Conservation (phyloP, 306 rosid genomes). For the Purshia tridentata region DNA sequence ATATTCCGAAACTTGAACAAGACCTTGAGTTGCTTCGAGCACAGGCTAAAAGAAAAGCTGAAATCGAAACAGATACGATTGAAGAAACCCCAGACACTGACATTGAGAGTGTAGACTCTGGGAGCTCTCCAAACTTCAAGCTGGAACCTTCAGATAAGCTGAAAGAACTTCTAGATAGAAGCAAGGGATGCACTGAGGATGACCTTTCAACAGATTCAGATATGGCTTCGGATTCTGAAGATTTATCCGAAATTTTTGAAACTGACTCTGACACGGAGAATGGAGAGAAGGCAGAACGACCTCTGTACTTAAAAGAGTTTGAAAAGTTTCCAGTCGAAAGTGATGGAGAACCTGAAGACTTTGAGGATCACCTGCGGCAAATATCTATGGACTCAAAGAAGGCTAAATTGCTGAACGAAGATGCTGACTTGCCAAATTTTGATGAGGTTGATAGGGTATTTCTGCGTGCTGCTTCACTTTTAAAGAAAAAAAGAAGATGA, state of each 20-base stretch:
- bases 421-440: conserved; percentile 39
- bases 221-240: conserved; percentile 56
- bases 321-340: conserved; percentile 56
- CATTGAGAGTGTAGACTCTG: conserved; percentile 26
- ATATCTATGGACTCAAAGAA: conserved; percentile 52
- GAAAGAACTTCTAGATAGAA: conserved; percentile 32
- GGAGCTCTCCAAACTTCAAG: conserved; percentile 36
- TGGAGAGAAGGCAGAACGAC: conserved; percentile 43
- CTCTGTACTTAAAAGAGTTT: conserved; percentile 77
- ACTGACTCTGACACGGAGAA: conserved; percentile 63
- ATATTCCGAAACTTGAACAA: conserved; percentile 76
- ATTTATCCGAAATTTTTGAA: conserved; percentile 69
- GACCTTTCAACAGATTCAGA: conserved; percentile 45
- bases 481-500: conserved; percentile 59
- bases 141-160: conserved; percentile 36
- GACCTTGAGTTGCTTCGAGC: conserved; percentile 79
- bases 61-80: conserved; percentile 31
- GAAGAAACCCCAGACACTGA: conserved; percentile 44
- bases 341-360: conserved; percentile 50
- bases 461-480: conserved; percentile 66
- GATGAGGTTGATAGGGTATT: conserved; percentile 82
- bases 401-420: conserved; percentile 32
- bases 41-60: conserved; percentile 43
- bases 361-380: conserved; percentile 69
- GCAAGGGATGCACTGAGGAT: conserved; percentile 38